phyloP scores from a whole-genome alignment of 2,329 filamentous ascomycete genomes.

The Elsinoe perseae region DNA sequence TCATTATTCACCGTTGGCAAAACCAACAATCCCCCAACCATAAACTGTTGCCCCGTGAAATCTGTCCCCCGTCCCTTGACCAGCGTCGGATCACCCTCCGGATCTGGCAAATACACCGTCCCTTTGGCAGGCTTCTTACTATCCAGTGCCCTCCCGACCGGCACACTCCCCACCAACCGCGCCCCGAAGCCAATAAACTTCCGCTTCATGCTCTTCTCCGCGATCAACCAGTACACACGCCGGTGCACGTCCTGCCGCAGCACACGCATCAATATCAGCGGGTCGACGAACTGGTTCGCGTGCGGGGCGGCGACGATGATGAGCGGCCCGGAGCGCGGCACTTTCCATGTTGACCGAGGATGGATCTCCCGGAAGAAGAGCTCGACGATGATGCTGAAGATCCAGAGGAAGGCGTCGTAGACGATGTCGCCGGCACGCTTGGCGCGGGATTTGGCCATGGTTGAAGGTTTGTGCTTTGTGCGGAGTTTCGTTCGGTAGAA shows the following conservation, averaged over 20 bases:
- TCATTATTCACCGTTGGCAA: constrained; percentile 76
- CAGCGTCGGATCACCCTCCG: constrained; percentile 72
- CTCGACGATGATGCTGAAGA: constrained; percentile 76
- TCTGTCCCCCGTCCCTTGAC: constrained; percentile 73
- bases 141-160: constrained; percentile 89
- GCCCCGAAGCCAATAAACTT: constrained; percentile 83
- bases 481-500: neutral
- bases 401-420: constrained; percentile 71
- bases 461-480: neutral
- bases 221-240: constrained; percentile 85
- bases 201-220: constrained; percentile 88
- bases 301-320: constrained; percentile 96
- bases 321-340: constrained; percentile 78
- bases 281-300: constrained; percentile 97
- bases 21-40: constrained; percentile 76
- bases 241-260: constrained; percentile 79
- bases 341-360: constrained; percentile 88
- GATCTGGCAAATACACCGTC: constrained; percentile 81
- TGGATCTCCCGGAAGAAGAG: constrained; percentile 98
- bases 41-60: constrained; percentile 60
- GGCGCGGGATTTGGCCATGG: neutral
- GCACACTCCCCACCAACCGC: constrained; percentile 75
- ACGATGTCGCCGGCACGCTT: constrained; percentile 21
- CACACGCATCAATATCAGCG: constrained; percentile 84
- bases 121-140: constrained; percentile 71